Evolutionary conservation across 176 grass and related monocot genomes (phyloP), one percentile per base, ranked within the genome.

Genomic region (Ensete ventricosum): DNA sequence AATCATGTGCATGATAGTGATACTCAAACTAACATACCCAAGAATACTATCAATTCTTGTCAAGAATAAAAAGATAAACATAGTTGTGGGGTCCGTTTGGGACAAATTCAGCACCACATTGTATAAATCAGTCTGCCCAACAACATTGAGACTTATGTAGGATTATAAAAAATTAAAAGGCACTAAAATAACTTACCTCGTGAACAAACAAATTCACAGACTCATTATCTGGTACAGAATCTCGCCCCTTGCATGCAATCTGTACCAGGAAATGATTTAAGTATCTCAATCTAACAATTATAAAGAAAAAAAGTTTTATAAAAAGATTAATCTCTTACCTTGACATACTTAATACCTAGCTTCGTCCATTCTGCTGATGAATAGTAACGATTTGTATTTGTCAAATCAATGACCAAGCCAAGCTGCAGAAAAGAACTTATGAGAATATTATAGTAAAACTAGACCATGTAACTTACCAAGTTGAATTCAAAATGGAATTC

Each of bases 371-470:
- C 96, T 72, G 83, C 68, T 65, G 82, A 53, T 68, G 78, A 87
- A 75, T 99, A 99, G 73, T 99, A 99, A 24, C 91, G 64, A 50
- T 69, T 88, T 71, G 91, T 99, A 85, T 99, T 99, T 82, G 96
- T 99, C 86, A 99, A 93, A 80, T 99, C 96, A 87, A 99, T 79
- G 54, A 99, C 91, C 83, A 99, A 87, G 21, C 96, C 96, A 79
- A 99, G 83, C 96, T 99, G 83, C 54, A 82, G 84, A 84, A 82
- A 83, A 72, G 17, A 29, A 26, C 24, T 21, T 52, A 19, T 9
- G 16, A 21, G 14, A 71, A 50, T 43, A 43, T 43, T 43, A 43
- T 43, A 43, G 34, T 43, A 6, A 43, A 43, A 43, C 34, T 43
- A 43, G 34, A 43, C 34, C 34, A 43, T 43, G 34, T 43, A 43